Base-by-base conservation (phyloP, 139 green algal genomes). In the Trebouxia sp. region DNA sequence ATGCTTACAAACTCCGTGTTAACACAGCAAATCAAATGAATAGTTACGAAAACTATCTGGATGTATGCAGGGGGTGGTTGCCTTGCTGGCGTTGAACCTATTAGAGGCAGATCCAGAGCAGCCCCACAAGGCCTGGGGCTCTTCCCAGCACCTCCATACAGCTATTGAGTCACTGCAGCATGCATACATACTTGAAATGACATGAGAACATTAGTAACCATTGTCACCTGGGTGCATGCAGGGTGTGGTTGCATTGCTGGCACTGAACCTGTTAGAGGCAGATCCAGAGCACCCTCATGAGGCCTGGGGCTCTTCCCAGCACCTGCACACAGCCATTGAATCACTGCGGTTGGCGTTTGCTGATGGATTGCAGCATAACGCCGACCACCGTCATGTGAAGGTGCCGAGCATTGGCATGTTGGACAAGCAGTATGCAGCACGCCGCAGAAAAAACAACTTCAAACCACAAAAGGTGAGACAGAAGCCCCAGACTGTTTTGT, bases 261-360 rank as follows among this genome's bases (percentile, higher is more conserved):
- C 89, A 0, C 77, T 95, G 37, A 95, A 92, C 84, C 78, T 87
- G n/a, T 56, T 94, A n/a, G 90, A 94, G 41, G 79, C 79, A n/a
- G 74, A 89, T 28, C 30, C 66, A 20, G 30, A 79, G 11, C 39
- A 80, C 20, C 47, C 72, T 32, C 26, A 72, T 9, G 8, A 42
- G 30, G 24, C 17, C 15, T 88, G 84, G 81, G 84, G 82, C 48
- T 80, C n/a, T 0, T 75, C 78, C 20, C 77, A 86, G 56, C 76
- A 91, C 42, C 47, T 89, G 38, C 91, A 95, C 84, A 43, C 80
- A 12, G 37, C 48, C 12, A 91, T 95, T 17, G 91, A 94, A 74
- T 65, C 82, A 20, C 86, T 93, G 80, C 83, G 91, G 24, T 48
- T 92, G 26, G 89, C 83, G 9, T 95, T 95, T 83, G 85, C 85